Evolutionary conservation across 441 rosid species (phyloP).

Genomic region (Euphorbia schlechtendalii): DNA sequence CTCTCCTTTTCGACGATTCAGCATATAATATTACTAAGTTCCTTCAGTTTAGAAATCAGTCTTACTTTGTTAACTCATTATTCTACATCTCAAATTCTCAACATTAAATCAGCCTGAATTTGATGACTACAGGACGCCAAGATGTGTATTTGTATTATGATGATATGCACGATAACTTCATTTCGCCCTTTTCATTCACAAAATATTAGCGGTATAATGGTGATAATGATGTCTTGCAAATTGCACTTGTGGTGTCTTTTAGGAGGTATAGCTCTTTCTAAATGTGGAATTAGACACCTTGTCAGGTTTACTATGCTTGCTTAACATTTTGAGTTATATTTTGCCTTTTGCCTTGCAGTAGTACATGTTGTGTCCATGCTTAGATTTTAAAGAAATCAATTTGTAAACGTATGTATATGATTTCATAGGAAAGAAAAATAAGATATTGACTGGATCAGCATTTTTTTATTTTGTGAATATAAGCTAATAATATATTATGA

Average conservation of each 20-base stretch:
- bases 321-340: no score
- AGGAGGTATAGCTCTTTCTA: not conserved
- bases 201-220: no score
- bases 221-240: not conserved
- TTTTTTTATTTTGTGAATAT: no score
- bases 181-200: not conserved
- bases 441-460: no score
- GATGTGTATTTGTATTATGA: conserved; percentile 8
- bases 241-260: not conserved
- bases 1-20: conserved; percentile 10
- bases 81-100: not conserved
- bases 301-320: no score
- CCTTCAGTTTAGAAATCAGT: conserved; percentile 9
- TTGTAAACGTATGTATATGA: no score
- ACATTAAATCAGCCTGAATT: conserved; percentile 8
- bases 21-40: not conserved
- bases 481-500: no score
- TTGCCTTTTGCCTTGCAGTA: no score
- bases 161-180: not conserved
- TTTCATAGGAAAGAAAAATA: no score
- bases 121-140: conserved; percentile 2
- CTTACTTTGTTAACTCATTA: not conserved
- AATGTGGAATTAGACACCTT: no score
- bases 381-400: no score
- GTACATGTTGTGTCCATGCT: no score